phyloP scores from a whole-genome alignment of 441 rosid genomes.

The Biscutella laevigata region DNA sequence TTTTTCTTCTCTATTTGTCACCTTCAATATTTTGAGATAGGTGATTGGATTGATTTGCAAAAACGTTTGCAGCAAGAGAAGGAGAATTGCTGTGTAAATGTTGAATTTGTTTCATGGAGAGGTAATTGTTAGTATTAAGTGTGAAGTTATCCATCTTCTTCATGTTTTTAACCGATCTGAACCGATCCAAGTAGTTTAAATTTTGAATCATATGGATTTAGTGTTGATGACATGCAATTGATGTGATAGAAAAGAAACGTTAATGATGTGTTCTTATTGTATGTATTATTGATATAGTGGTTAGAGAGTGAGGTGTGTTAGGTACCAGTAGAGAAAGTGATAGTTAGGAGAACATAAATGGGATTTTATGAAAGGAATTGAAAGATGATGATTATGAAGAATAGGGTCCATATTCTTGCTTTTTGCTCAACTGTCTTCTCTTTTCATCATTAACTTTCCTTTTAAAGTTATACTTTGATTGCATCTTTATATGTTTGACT shows the following conservation, averaged over 20 bases:
- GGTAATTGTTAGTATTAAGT: not conserved
- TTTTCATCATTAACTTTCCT: slow-evolving; percentile 1
- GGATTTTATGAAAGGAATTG: slow-evolving; percentile 11
- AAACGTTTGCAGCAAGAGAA: slow-evolving; percentile 16
- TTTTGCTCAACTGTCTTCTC: slow-evolving; percentile 10
- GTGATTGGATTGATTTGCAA: slow-evolving; percentile 20
- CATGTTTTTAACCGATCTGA: not conserved
- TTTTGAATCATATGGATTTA: not conserved
- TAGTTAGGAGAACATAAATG: slow-evolving; percentile 3
- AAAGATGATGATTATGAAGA: slow-evolving; percentile 5
- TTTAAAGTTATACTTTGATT: slow-evolving; percentile 8
- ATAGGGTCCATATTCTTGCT: slow-evolving; percentile 7
- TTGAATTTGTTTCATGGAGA: not conserved
- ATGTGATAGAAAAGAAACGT: not conserved
- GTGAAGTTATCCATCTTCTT: not conserved
- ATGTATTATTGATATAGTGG: slow-evolving; percentile 11
- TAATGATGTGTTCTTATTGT: not conserved
- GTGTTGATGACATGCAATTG: not conserved
- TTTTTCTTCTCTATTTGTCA: not conserved
- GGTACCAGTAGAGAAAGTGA: slow-evolving; percentile 20
- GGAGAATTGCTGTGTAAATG: slow-evolving; percentile 23
- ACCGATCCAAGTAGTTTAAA: not conserved
- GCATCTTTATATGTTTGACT: slow-evolving; percentile 4
- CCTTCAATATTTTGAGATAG: slow-evolving; percentile 26
- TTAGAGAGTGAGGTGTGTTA: slow-evolving; percentile 16